Evolutionary conservation across 345 rosid genomes (phyloP), one percentile per base, ranked within the genome.

Genomic region (Bretschneidera sinensis): DNA sequence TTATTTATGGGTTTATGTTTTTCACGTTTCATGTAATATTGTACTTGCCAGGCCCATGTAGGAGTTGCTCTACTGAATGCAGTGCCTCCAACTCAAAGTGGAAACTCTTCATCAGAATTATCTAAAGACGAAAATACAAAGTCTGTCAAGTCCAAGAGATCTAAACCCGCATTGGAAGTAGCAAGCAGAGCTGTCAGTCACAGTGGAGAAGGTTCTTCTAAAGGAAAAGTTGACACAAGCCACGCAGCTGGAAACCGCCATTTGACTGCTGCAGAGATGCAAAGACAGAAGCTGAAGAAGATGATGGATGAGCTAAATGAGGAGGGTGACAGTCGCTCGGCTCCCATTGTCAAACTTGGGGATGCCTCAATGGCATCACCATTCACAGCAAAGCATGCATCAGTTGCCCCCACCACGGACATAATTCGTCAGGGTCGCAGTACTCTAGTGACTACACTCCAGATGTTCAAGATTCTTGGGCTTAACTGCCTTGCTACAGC

Each of bases 341-440:
- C 97, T 56, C 98, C 99, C 7, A 58, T 95, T 43, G 99, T 95
- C 59, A 95, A 88, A 79, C 97, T 94, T 25, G 99, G 99, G 2
- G 97, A 94, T 75, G 99, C 99, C 22, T 94, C 99, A 43, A 95
- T 95, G 99, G 99, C 99, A 50, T 95, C 99, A 8, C 98, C 98
- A 21, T 95, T 95, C 69, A 95, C 99, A 17, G 99, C 98, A 2
- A 95, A 95, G 76, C 99, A 95, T 39, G 98, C 99, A 10, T 95
- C 99, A 22, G 96, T 95, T 55, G 87, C 94, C 59, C 98, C 99
- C 18, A 90, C 92, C 15, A 83, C 85, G 1, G 99, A 91, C 78
- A 78, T 95, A 51, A 95, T 95, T 57, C 90, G 98, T 47, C 99
- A 95, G 72, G 99, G 99, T 50, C 99, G 98, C n/a, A 95, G 98